Conservation (phyloP, 176 grass and related monocot species). For the Oryza australiensis region DNA sequence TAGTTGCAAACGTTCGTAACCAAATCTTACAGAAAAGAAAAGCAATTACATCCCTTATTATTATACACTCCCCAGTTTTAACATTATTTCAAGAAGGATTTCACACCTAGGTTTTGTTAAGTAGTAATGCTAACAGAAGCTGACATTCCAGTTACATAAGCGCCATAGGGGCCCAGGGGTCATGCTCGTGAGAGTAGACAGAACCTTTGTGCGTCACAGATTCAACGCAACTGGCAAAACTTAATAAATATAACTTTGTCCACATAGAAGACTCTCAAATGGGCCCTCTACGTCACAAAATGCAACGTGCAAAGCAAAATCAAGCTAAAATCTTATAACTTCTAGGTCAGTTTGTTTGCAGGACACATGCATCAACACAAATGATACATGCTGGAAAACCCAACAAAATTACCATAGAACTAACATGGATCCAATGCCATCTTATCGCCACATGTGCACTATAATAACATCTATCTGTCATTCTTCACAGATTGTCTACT, state of each 20-base stretch:
- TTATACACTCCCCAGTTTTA: neutral
- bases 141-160: neutral
- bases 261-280: neutral
- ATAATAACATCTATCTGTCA: conserved; percentile 15
- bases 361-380: neutral
- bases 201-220: neutral
- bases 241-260: too few species aligned
- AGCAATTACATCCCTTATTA: neutral
- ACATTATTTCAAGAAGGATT: neutral
- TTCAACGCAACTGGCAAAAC: neutral
- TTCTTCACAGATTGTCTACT: neutral
- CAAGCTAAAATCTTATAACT: neutral
- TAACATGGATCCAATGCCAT: neutral
- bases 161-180: neutral
- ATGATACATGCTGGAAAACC: neutral
- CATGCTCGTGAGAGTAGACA: neutral
- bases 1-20: neutral
- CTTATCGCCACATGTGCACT: neutral
- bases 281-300: neutral
- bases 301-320: neutral
- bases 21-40: neutral
- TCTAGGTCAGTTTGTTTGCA: conserved; percentile 20
- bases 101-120: neutral
- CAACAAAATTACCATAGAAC: neutral
- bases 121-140: neutral